Evolutionary conservation across 352 stramenopile genomes (phyloP).

Genomic region (Globisporangium rhizosaccharum): DNA sequence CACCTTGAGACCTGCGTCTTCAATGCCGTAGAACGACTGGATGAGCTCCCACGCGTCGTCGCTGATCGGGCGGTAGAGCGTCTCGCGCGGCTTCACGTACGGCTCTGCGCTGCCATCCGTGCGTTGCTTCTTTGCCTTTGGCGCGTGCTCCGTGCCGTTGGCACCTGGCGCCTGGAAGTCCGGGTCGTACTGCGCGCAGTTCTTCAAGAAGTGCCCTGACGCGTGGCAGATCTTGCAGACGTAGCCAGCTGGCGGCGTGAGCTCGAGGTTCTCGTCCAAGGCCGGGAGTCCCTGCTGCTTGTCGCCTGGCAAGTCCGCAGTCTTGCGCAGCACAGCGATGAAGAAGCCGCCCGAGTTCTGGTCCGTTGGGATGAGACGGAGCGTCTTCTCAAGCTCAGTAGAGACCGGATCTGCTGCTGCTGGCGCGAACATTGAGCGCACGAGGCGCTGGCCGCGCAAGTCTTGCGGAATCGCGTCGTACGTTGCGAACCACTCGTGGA

Average conservation of each 20-base stretch:
- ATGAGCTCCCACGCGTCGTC: slow-evolving; percentile 60
- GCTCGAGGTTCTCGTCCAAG: slow-evolving; percentile 38
- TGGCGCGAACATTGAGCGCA: slow-evolving; percentile 85
- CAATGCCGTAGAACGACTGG: slow-evolving; percentile 59
- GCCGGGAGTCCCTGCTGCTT: slow-evolving; percentile 42
- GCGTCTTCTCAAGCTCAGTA: slow-evolving; percentile 81
- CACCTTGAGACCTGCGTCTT: slow-evolving; percentile 45
- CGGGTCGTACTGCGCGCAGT: slow-evolving; percentile 52
- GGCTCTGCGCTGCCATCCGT: slow-evolving; percentile 18
- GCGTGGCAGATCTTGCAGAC: slow-evolving; percentile 70
- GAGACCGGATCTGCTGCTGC: slow-evolving; percentile 19
- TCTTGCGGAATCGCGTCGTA: slow-evolving; percentile 59
- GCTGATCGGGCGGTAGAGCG: slow-evolving; percentile 56
- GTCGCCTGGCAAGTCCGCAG: slow-evolving; percentile 45
- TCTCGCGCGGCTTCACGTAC: slow-evolving; percentile 50
- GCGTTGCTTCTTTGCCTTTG: slow-evolving; percentile 49
- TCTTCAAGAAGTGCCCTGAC: slow-evolving; percentile 74
- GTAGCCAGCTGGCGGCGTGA: slow-evolving; percentile 49
- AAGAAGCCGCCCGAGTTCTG: slow-evolving; percentile 99
- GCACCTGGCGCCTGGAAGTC: slow-evolving; percentile 31
- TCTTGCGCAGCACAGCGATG: slow-evolving; percentile 93
- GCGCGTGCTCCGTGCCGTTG: slow-evolving; percentile 11
- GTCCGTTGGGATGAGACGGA: slow-evolving; percentile 96
- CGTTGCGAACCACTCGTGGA: slow-evolving; percentile 76
- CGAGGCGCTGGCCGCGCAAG: slow-evolving; percentile 56